Conservation (phyloP, 176 grass and related monocot genomes). For the Areca catechu region DNA sequence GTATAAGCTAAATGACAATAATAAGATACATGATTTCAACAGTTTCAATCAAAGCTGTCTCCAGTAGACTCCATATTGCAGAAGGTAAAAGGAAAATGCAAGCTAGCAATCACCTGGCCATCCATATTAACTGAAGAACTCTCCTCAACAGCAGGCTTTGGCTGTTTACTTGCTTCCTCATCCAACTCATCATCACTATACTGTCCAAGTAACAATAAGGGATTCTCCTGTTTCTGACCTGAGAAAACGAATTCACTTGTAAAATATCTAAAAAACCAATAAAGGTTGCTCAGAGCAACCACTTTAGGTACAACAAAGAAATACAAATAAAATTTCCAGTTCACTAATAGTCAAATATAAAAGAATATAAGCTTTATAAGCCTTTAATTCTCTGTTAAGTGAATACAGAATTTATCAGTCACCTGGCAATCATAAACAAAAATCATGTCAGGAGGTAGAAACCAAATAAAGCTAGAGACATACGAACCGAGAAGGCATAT, state of each 20-base stretch:
- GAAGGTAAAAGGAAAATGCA: too few species aligned
- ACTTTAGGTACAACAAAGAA: neutral
- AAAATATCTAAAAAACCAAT: conserved; percentile 10
- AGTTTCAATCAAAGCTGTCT: too few species aligned
- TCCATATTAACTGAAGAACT: conserved; percentile 30
- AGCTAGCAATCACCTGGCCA: conserved; percentile 35
- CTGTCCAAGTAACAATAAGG: conserved; percentile 80
- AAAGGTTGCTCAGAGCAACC: neutral
- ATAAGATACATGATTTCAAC: too few species aligned
- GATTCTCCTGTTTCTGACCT: conserved; percentile 80
- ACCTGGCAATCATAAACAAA: conserved; percentile 47
- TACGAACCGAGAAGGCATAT: conserved; percentile 81
- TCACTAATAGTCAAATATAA: neutral
- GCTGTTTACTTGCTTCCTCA: conserved; percentile 34
- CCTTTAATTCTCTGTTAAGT: conserved; percentile 7
- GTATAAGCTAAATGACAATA: too few species aligned
- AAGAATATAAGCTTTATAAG: neutral
- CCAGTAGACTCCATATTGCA: too few species aligned
- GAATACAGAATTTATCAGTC: conserved; percentile 22
- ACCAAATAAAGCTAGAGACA: conserved; percentile 96
- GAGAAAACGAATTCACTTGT: conserved; percentile 26
- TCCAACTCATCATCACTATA: conserved; percentile 89
- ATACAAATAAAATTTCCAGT: conserved; percentile 8
- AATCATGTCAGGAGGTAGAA: conserved; percentile 68
- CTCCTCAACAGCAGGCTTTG: conserved; percentile 39